A percentile compares a stretch with the other conserved stretches of the same genome.
Conservation (phyloP, 2,329 filamentous ascomycete genomes). For the Cercospora zeina region DNA sequence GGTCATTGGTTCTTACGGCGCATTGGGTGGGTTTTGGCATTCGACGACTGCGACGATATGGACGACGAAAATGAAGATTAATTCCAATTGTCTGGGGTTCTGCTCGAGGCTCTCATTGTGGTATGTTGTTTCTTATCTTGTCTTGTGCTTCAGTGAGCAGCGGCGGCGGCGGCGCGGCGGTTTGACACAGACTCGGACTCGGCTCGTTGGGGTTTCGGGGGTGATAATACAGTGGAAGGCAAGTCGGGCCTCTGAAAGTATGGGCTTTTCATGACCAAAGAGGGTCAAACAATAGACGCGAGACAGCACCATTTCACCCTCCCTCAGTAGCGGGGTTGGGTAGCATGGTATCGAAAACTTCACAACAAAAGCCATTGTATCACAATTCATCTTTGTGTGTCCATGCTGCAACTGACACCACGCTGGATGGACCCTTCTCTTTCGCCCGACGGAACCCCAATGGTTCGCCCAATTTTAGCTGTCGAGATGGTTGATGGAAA, state of each 20-base stretch:
- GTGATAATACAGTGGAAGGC: conserved; percentile 17
- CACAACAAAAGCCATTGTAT: conserved; percentile 5
- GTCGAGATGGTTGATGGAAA: not conserved
- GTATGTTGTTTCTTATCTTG: conserved; percentile 27
- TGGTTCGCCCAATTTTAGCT: conserved; percentile 16
- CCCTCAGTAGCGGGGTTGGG: conserved; percentile 24
- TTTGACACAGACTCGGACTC: conserved; percentile 14
- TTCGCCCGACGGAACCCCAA: conserved; percentile 14
- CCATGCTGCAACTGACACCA: not conserved
- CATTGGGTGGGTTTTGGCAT: conserved; percentile 23
- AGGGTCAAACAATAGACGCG: conserved; percentile 21
- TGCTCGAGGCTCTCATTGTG: conserved; percentile 27
- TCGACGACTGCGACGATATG: conserved; percentile 30
- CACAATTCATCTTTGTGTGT: not conserved
- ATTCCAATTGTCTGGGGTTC: conserved; percentile 25
- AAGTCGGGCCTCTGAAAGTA: conserved; percentile 18
- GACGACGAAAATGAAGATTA: conserved; percentile 31
- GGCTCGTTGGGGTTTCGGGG: conserved; percentile 20
- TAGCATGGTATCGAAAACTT: conserved; percentile 27
- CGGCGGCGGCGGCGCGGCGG: conserved; percentile 13
- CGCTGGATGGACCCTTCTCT: not conserved
- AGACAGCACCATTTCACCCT: conserved; percentile 15
- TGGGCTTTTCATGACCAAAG: conserved; percentile 12
- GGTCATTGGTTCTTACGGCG: conserved; percentile 25
- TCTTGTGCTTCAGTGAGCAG: conserved; percentile 12